Base-by-base conservation (phyloP, 306 rosid genomes). In the Cyamopsis tetragonoloba region DNA sequence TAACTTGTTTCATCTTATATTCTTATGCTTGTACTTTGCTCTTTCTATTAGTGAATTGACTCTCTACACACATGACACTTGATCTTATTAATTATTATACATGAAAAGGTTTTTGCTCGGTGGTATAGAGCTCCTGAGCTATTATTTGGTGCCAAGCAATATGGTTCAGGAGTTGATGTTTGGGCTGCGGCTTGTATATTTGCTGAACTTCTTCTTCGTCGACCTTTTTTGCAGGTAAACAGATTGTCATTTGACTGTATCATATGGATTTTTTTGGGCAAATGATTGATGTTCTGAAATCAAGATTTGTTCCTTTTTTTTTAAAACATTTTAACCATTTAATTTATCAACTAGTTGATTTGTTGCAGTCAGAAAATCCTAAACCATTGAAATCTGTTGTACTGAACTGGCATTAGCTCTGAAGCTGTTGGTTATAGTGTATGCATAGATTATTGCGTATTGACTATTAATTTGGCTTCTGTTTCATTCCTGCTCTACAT, bases 111-210 rank as follows among this genome's bases (percentile, higher is more conserved):
- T 35, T 91, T 91, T 53, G 97, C 97, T 19, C 85, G 96, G 62
- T 91, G 97, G 97, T 91, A 91, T 75, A 91, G 97, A 88, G 96
- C 97, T 70, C 97, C 97, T 35, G 97, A 91, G 77, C 79, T 91
- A 48, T 81, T 91, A 79, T 91, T 88, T 81, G 96, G 97, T 32
- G 80, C 96, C 80, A 91, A 91, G 82, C 92, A 88, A 46, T 91
- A 91, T 68, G 92, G 96, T 38, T 65, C 97, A 12, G 92, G 91
- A 46, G 97, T 91, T 31, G 97, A 91, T 84, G 96, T 91, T 63
- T 91, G 97, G 97, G 97, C 97, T 44, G 92, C 92, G 23, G 97
- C 86, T 57, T 91, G 96, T 80, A 86, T 91, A 79, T 91, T 91
- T 28, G 92, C 97, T 19, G 97, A 91, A 68, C 88, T 91, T 43